phyloP scores from a whole-genome alignment of 78 protist species.

The Cavenderia fasciculata region DNA sequence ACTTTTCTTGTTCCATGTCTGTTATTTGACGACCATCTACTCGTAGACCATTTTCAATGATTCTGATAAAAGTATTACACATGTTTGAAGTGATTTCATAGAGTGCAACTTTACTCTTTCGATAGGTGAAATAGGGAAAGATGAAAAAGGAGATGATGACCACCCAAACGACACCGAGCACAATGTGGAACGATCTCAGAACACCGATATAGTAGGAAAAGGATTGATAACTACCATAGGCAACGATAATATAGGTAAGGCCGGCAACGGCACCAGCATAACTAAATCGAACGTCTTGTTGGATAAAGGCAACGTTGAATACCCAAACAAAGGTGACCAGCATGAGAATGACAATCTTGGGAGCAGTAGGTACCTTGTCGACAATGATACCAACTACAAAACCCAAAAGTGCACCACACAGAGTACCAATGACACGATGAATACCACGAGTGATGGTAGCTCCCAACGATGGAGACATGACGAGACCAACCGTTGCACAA shows the following conservation, averaged over 20 bases:
- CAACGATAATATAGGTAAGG: not conserved
- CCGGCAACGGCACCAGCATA: not conserved
- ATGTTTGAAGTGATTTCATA: not conserved
- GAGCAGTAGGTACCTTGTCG: not conserved
- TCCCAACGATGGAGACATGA: not conserved
- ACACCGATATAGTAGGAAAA: no score
- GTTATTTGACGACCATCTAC: no score
- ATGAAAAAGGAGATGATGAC: not conserved
- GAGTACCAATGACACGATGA: not conserved
- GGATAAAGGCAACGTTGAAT: not conserved
- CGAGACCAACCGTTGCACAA: not conserved
- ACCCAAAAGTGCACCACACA: not conserved
- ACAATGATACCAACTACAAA: not conserved
- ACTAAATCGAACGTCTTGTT: not conserved
- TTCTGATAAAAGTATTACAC: not conserved
- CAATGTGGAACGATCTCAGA: not conserved
- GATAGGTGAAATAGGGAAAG: conserved; percentile 3
- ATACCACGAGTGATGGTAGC: not conserved
- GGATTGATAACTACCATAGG: not conserved
- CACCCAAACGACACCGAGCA: not conserved
- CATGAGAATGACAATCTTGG: not conserved
- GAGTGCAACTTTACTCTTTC: not conserved
- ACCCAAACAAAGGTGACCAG: not conserved
- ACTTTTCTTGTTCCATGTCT: not conserved
- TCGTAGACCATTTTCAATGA: not conserved